Conservation (phyloP, 1,284 basidiomycete species). For the Sporisorium exsertum region DNA sequence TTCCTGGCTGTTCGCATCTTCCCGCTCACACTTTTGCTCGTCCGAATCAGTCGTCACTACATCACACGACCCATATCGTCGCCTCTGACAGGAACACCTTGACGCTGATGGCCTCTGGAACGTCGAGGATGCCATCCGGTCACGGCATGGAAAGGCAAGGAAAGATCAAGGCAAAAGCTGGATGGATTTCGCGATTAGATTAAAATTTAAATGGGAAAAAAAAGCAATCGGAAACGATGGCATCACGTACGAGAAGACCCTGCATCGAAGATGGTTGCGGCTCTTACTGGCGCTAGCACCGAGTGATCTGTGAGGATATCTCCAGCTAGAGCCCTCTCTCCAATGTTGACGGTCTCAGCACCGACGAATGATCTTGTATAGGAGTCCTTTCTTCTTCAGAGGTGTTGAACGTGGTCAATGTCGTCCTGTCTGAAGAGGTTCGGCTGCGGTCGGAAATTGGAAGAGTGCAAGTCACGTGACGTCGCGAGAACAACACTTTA, state of each 20-base stretch:
- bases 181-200: slow-evolving; percentile 2
- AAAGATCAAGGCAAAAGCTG: neutral
- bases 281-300: neutral
- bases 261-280: slow-evolving; percentile 4
- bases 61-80: too few species aligned
- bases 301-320: too few species aligned
- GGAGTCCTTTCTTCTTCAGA: neutral
- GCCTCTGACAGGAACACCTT: neutral
- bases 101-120: too few species aligned
- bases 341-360: too few species aligned
- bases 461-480: neutral
- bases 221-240: neutral
- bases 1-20: neutral
- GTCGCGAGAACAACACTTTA: slow-evolving; percentile 5
- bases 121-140: neutral
- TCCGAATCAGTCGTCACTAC: too few species aligned
- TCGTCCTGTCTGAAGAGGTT: neutral
- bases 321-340: too few species aligned
- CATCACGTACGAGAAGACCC: slow-evolving; percentile 26
- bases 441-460: neutral
- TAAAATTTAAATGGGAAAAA: neutral
- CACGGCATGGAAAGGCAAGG: neutral
- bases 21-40: neutral
- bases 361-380: too few species aligned
- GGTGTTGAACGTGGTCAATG: neutral